Conservation (phyloP, 2,329 filamentous ascomycete genomes). For the Pseudogymnoascus sp. region DNA sequence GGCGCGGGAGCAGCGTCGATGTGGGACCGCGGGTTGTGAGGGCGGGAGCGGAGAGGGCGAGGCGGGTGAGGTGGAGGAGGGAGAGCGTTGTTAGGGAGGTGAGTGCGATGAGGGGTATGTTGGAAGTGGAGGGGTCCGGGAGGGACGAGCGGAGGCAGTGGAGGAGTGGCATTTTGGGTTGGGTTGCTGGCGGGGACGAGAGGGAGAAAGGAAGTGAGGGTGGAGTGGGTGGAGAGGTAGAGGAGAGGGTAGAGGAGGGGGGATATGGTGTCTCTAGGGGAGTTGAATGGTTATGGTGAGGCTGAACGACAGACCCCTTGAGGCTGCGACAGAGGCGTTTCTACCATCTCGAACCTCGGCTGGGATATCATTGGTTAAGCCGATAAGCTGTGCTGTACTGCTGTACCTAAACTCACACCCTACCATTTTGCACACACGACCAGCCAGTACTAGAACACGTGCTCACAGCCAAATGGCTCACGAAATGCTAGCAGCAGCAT, state of each 20-base stretch:
- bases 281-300: not conserved
- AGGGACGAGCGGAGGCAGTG: not conserved
- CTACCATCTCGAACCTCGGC: not conserved
- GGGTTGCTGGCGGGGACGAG: not conserved
- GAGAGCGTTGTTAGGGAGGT: conserved; percentile 16
- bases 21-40: conserved; percentile 22
- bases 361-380: not conserved
- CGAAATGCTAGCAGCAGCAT: not conserved
- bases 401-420: not conserved
- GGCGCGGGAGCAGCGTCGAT: conserved; percentile 17
- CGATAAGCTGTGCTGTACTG: not conserved
- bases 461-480: not conserved
- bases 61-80: conserved; percentile 12
- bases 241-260: not conserved
- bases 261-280: not conserved
- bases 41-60: conserved; percentile 10
- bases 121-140: not conserved
- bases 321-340: not conserved
- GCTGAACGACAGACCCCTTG: not conserved
- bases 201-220: not conserved
- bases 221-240: not conserved
- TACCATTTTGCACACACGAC: not conserved
- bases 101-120: not conserved
- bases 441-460: not conserved
- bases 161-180: not conserved